Evolutionary conservation across 228 moss, liverwort and hornwort species (phyloP), one percentile per base, ranked within the genome.

Genomic region (Sphagnum magellanicum): DNA sequence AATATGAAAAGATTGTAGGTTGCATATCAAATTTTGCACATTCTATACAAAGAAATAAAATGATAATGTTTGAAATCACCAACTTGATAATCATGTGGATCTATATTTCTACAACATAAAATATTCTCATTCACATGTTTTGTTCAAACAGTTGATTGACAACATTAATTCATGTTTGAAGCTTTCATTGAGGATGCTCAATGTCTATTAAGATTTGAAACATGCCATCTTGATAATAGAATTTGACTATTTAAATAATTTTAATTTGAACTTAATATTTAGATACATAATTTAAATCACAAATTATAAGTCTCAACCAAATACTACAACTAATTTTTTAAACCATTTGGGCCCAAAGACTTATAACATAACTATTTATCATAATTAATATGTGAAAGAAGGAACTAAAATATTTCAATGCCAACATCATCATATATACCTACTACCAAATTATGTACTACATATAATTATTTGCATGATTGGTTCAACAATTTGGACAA

Each of bases 1-100:
- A 62, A 16, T 88, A 90, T 16, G 90, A 72, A 52, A 83, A 90
- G 60, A 90, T 48, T 8, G 83, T 88, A 52, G 90, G 88, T 71
- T 88, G 88, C 17, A 88, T 85, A 72, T 90, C 90, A 67, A 88
- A 83, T 16, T 88, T 81, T 15, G 79, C 76, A 77, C 85, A 88
- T 61, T 83, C 88, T 90, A 72, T 10, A n/a, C 16, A 52, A 50
- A 66, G 50, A 13, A 13, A 12, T 15, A 52, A 51, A 55, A 81
- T 78, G 10, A 60, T 50, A 7, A 58, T 6, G 16, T 74, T 72
- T 3, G 49, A 48, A 49, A 3, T 47, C 48, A 1, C 51, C 57
- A 32, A 32, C 32, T 32, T 32, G 32, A 32, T 32, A 2, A 32
- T 32, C 32, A 32, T 32, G 32, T 32, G 32, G 32, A 32, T 32